Conservation (phyloP, 2,329 filamentous ascomycete species). For the Aureobasidium leucospermi region DNA sequence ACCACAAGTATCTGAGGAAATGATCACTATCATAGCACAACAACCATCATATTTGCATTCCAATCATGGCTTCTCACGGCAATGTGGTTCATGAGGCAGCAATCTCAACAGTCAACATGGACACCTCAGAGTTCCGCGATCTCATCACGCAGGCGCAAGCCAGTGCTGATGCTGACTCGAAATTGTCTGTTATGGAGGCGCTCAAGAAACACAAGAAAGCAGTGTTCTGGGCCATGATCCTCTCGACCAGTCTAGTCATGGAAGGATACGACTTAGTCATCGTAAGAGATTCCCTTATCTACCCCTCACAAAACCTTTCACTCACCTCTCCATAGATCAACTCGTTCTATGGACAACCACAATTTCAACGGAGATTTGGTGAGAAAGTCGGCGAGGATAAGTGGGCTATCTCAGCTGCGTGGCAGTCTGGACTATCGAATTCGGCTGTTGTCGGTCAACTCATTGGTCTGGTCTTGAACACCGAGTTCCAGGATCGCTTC, state of each 20-base stretch:
- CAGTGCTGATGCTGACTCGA: not conserved
- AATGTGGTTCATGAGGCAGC: not conserved
- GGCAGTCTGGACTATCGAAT: slow-evolving; percentile 30
- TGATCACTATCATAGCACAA: not conserved
- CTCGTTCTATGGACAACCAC: slow-evolving; percentile 49
- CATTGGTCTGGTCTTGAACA: not conserved
- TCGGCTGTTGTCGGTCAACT: not conserved
- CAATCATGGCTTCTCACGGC: not conserved
- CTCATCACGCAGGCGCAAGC: not conserved
- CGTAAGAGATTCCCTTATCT: not conserved
- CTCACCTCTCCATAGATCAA: slow-evolving; percentile 55
- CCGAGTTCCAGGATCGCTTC: not conserved
- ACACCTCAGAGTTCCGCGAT: not conserved
- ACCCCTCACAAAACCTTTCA: slow-evolving; percentile 38
- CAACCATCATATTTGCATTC: not conserved
- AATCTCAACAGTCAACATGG: not conserved
- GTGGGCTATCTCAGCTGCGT: slow-evolving; percentile 27
- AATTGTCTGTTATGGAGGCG: slow-evolving; percentile 1
- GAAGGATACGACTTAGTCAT: slow-evolving; percentile 20
- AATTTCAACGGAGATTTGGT: slow-evolving; percentile 48
- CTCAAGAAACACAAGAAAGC: slow-evolving; percentile 38
- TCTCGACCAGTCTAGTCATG: slow-evolving; percentile 55
- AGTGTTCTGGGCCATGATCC: slow-evolving; percentile 50
- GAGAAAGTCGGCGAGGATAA: slow-evolving; percentile 31
- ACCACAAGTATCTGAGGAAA: not conserved